These are phyloP conservation scores for Kodamaea suecica DNA, from an alignment of 1,139 yeast genomes.

Conservation along the genomic window DNA sequence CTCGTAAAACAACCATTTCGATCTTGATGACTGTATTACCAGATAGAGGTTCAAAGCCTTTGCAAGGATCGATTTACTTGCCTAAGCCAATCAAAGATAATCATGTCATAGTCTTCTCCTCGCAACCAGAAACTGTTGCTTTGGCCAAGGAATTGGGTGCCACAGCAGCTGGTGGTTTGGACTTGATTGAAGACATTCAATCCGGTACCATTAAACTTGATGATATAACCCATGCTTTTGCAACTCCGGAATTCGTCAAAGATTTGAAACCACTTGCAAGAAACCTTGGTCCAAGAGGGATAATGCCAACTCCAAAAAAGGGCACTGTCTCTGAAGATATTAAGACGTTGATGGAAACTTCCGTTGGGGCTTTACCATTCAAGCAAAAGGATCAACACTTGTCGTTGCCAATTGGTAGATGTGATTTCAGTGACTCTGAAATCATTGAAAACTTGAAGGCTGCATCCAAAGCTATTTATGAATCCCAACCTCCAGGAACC, in stretches of 20 bases:
- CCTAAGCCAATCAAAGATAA: conserved; percentile 73
- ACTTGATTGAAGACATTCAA: conserved; percentile 61
- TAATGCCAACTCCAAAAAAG: conserved; percentile 83
- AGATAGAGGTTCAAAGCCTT: conserved; percentile 75
- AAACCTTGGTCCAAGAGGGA: conserved; percentile 80
- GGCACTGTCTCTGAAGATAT: conserved; percentile 83
- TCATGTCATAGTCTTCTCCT: conserved; percentile 66
- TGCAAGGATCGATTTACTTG: conserved; percentile 68
- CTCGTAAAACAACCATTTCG: conserved; percentile 63
- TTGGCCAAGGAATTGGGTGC: conserved; percentile 61
- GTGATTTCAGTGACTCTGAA: conserved; percentile 75
- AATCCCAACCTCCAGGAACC: conserved; percentile 53
- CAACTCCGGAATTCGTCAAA: conserved; percentile 75
- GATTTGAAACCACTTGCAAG: conserved; percentile 67
- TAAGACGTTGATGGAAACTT: conserved; percentile 47
- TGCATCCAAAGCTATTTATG: conserved; percentile 62
- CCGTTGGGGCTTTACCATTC: conserved; percentile 68
- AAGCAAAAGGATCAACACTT: conserved; percentile 64
- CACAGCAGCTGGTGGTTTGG: conserved; percentile 65
- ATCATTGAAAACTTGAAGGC: conserved; percentile 69
- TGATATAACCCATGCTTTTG: conserved; percentile 72
- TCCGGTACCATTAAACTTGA: conserved; percentile 53
- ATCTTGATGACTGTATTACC: conserved; percentile 66
- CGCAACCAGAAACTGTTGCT: conserved; percentile 49
- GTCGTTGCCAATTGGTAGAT: conserved; percentile 72